Base-by-base conservation (phyloP, 2,329 filamentous ascomycete species). In the Fusarium torreyae region DNA sequence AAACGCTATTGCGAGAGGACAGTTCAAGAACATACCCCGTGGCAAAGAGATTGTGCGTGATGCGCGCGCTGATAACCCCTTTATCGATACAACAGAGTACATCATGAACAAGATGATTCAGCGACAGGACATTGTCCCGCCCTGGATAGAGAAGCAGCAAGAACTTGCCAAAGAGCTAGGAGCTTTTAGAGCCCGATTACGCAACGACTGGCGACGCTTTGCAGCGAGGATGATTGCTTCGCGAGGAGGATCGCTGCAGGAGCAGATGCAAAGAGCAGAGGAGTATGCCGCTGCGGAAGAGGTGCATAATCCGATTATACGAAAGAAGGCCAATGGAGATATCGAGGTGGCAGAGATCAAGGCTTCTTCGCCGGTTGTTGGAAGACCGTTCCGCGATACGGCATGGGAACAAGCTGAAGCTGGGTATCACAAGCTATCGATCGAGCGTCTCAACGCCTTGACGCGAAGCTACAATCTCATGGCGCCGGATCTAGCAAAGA, bases 61-160 rank as follows among this genome's bases (percentile, higher is more conserved):
- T 72, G 83, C 92, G 51, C 90, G 93, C 69, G 92, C 93, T 1
- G 91, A 91, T 72, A 97, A 92, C 71, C 94, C 96, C 0, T 98
- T 97, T 75, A 89, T 98, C 59, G 94, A 98, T 76, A 98, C 95
- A 1, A 98, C 96, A 0, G 95, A 98, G 80, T 98, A 98, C 78
- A 93, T 98, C 74, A 92, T 98, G 91, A 98, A 99, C 81, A 96
- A 97, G 81, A 98, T 98, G 83, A 98, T 99, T 68, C 93, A 98
- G 81, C 91, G 92, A 61, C 96, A 99, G 79, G 94, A 97, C 20
- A 93, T 98, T 63, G 93, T 97, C 1, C 96, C 96, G 1, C 95
- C 95, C 0, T 99, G 96, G 96, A 98, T 99, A 63, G 96, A 99
- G 80, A 98, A 98, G 81, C 96, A 99, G 78, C 95, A 98, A 77